These are phyloP conservation scores for Gaertneriomyces semiglobifer DNA, from an alignment of 192 early-diverging fungal genomes.

Conservation along the genomic window DNA sequence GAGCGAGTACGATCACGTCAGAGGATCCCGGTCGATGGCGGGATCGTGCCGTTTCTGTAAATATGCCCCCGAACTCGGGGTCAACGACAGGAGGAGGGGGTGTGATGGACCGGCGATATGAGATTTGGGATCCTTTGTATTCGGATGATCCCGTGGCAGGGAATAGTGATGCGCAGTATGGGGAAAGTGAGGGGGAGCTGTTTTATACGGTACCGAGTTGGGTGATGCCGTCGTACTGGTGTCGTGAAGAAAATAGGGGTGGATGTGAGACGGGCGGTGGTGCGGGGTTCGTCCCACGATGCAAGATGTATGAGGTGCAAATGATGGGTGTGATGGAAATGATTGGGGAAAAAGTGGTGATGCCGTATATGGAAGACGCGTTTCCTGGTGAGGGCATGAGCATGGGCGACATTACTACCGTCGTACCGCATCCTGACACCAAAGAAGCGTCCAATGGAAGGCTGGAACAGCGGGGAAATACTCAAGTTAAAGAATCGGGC, in stretches of 20 bases:
- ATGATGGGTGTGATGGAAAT: slow-evolving; percentile 67
- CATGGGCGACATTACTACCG: neutral
- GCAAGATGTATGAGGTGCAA: slow-evolving; percentile 82
- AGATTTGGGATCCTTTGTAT: slow-evolving; percentile 54
- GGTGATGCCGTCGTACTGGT: slow-evolving; percentile 90
- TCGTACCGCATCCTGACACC: neutral
- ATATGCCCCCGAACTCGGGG: slow-evolving; percentile 1
- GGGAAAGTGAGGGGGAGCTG: neutral
- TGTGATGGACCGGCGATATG: slow-evolving; percentile 10
- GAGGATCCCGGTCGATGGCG: neutral
- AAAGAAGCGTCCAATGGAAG: too few species aligned
- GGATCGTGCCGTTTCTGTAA: slow-evolving; percentile 15
- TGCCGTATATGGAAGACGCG: slow-evolving; percentile 29
- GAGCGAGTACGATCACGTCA: neutral
- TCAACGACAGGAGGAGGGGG: neutral
- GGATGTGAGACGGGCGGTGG: slow-evolving; percentile 11
- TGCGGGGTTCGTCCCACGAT: slow-evolving; percentile 57
- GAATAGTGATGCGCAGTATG: slow-evolving; percentile 14
- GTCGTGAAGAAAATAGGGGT: slow-evolving; percentile 33
- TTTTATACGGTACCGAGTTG: slow-evolving; percentile 81
- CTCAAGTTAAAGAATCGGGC: slow-evolving; percentile 2
- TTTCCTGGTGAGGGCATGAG: neutral
- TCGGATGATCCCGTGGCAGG: slow-evolving; percentile 36
- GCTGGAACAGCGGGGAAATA: neutral
- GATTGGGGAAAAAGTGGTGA: slow-evolving; percentile 21